A percentile compares a stretch with the other conserved stretches of the same genome.
These are phyloP conservation scores for Porphyrellus cyaneotinctus DNA, from an alignment of 768 basidiomycete genomes.

Conservation along the genomic window DNA sequence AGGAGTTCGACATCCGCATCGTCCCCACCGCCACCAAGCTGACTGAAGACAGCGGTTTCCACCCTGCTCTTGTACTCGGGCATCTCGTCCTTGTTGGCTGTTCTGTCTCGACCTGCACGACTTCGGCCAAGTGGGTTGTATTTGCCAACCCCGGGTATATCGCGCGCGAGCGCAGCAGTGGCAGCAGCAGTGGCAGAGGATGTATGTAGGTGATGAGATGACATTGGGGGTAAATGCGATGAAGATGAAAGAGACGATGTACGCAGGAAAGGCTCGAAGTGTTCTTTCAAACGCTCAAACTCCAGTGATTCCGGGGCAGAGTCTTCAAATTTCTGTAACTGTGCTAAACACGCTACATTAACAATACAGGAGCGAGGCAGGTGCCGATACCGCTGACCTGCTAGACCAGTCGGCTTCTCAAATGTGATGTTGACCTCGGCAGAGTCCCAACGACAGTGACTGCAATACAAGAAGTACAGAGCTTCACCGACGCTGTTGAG, in stretches of 20 bases:
- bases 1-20: constrained; percentile 71
- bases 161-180: constrained; percentile 81
- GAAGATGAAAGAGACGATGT: constrained; percentile 73
- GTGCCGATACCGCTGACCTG: constrained; percentile 49
- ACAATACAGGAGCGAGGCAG: background rate
- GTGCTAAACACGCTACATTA: constrained; percentile 47
- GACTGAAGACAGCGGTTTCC: constrained; percentile 55
- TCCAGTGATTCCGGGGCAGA: constrained; percentile 80
- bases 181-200: constrained; percentile 87
- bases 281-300: constrained; percentile 92
- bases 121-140: constrained; percentile 59
- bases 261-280: constrained; percentile 93
- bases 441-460: constrained; percentile 94
- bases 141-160: constrained; percentile 78
- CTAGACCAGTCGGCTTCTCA: constrained; percentile 94
- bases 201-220: constrained; percentile 69
- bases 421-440: constrained; percentile 87
- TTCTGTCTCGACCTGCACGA: constrained; percentile 54
- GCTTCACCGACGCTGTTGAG: constrained; percentile 70
- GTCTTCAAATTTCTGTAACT: constrained; percentile 88
- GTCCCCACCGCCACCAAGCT: constrained; percentile 53
- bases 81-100: constrained; percentile 72
- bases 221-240: constrained; percentile 45
- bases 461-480: constrained; percentile 89
- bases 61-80: constrained; percentile 70